A percentile compares a stretch with the other conserved stretches of the same genome.
phyloP scores from a whole-genome alignment of 768 basidiomycete species.

The Pulveroboletus ravenelii region DNA sequence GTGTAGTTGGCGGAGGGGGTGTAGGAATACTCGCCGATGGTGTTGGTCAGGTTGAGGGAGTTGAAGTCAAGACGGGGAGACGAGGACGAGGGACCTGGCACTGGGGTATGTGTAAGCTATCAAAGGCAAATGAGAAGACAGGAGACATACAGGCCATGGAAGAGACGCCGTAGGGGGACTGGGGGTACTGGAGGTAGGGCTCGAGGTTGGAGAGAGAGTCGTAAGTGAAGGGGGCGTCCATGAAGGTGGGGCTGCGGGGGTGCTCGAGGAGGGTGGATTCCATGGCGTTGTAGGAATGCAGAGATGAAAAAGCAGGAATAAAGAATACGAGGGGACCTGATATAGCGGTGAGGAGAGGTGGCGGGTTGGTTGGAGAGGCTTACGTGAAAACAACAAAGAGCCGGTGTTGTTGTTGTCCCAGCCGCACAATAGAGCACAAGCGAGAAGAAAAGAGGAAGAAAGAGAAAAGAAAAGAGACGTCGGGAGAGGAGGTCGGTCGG shows the following conservation, averaged over 20 bases:
- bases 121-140: not conserved
- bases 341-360: slow-evolving; percentile 4
- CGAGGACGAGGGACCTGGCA: slow-evolving; percentile 47
- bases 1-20: slow-evolving; percentile 52
- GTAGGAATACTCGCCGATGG: slow-evolving; percentile 57
- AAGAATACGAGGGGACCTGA: slow-evolving; percentile 30
- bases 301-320: slow-evolving; percentile 33
- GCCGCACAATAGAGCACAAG: slow-evolving; percentile 34
- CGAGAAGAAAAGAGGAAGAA: slow-evolving; percentile 21
- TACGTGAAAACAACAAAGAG: slow-evolving; percentile 33
- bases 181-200: slow-evolving; percentile 67
- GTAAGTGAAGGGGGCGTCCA: slow-evolving; percentile 44
- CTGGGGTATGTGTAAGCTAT: slow-evolving; percentile 30
- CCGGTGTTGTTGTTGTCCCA: slow-evolving; percentile 28
- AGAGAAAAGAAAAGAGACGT: slow-evolving; percentile 31
- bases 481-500: slow-evolving; percentile 32
- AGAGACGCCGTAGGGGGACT: slow-evolving; percentile 55
- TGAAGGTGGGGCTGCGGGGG: slow-evolving; percentile 47
- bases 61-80: slow-evolving; percentile 64
- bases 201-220: slow-evolving; percentile 43
- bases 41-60: slow-evolving; percentile 51
- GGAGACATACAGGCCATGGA: slow-evolving; percentile 55
- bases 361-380: slow-evolving; percentile 3
- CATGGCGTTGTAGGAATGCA: slow-evolving; percentile 39
- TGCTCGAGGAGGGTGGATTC: slow-evolving; percentile 50